Percentiles rank a stretch among this genome's conserved stretches.
These are phyloP conservation scores for Vigna angularis DNA, from an alignment of 306 rosid genomes.

Conservation along the genomic window DNA sequence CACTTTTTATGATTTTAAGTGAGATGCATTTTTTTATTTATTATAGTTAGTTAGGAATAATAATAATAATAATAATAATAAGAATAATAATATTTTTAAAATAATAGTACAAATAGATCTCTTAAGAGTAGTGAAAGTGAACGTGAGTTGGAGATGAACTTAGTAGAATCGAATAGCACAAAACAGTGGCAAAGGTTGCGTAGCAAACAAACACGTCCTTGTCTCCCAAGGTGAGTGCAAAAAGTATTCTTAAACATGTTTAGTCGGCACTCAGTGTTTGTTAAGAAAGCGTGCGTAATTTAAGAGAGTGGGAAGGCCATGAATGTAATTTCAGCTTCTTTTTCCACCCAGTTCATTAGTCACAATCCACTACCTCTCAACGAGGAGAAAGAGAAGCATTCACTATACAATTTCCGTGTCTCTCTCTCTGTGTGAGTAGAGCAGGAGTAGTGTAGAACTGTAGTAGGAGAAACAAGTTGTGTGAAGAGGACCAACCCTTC, in stretches of 20 bases:
- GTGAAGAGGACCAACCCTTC: neutral
- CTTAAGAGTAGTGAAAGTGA: too few species aligned
- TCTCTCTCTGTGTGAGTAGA: neutral
- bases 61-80: too few species aligned
- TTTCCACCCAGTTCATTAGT: neutral
- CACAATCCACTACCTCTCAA: neutral
- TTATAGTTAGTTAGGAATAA: too few species aligned
- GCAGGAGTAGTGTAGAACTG: neutral
- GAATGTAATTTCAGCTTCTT: neutral
- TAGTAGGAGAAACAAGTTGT: neutral
- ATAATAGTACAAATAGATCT: too few species aligned
- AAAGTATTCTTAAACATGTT: neutral
- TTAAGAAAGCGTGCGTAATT: neutral
- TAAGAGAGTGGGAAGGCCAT: neutral
- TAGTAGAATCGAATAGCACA: too few species aligned
- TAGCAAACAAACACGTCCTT: neutral
- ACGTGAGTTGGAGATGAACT: too few species aligned
- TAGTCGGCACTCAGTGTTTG: neutral
- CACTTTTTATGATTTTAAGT: too few species aligned
- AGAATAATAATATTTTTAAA: too few species aligned
- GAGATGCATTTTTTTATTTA: too few species aligned
- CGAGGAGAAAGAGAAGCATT: neutral
- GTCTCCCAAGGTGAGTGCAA: conserved; percentile 19
- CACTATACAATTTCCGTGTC: neutral
- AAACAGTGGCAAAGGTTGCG: neutral